Evolutionary conservation across 371 early-diverging fungal species (phyloP), one percentile per base, ranked within the genome.

Genomic region (Hamiltosporidium tvaerminnensis): DNA sequence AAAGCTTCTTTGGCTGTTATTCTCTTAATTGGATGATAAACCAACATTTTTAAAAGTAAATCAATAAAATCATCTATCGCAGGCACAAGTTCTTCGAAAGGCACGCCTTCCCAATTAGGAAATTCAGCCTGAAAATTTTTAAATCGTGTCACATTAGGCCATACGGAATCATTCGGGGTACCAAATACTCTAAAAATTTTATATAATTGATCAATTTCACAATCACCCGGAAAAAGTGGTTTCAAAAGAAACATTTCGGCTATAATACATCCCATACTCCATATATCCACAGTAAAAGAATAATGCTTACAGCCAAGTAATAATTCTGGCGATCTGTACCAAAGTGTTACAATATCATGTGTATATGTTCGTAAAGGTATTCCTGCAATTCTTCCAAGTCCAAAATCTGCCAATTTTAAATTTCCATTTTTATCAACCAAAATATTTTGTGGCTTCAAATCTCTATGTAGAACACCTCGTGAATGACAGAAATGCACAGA

Each of bases 221-320:
- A 88, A 76, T 92, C 92, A 84, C 87, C 91, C 10, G 92, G 88
- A 73, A 96, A 95, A 33, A 96, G 75, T 0, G 96, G 90, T 39
- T 79, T 30, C 2, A 2, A 1, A 31, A 35, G 75, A 47, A 85
- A 86, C 86, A 89, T 90, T 72, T 92, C 95, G 47, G 89, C 89
- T 83, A 92, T 84, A 72, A 93, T 94, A 78, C 95, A 96, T 2
- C 97, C 97, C 1, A 88, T 85, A 12, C 90, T 89, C 99, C 99
- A 98, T 57, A 98, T 89, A 76, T 98, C 99, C 64, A 98, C 90
- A 4, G 89, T 86, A 16, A 87, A 92, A 5, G 87, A 82, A 76
- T 98, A 98, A 69, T 86, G 86, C 61, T 89, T 83, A 33, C 86
- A 86, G 2, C 96, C 96, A 61, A 92, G 81, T 4, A 98, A 78